Conservation (phyloP, 2,329 filamentous ascomycete genomes). For the Emmonsia crescens region DNA sequence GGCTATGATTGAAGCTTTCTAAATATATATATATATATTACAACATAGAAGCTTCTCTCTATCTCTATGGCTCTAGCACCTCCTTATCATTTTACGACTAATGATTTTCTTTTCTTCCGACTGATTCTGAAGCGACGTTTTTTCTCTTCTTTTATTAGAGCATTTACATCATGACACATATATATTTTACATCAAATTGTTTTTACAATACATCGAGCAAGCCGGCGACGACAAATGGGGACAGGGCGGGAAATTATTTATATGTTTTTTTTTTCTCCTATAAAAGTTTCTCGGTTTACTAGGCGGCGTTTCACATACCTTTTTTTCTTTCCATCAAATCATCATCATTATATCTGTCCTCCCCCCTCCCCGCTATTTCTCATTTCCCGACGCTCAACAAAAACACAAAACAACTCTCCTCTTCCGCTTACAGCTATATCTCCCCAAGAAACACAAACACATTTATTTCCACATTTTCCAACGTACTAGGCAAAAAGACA, state of each 20-base stretch:
- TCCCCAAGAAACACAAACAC: background rate
- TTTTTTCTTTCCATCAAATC: background rate
- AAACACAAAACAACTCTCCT: background rate
- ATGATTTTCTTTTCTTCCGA: background rate
- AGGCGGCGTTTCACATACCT: background rate
- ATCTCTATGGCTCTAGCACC: background rate
- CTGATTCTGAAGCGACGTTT: background rate
- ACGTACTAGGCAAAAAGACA: background rate
- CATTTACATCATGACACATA: background rate
- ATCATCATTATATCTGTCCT: background rate
- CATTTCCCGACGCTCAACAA: background rate
- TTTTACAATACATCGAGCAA: background rate
- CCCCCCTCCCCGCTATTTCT: background rate
- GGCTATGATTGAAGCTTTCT: constrained; percentile 42
- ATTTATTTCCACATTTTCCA: background rate
- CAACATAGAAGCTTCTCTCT: background rate
- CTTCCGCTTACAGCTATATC: background rate
- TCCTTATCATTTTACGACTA: background rate
- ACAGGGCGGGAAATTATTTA: background rate
- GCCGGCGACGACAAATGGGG: background rate
- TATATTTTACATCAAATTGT: background rate
- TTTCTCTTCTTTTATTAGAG: background rate
- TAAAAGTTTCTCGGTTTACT: background rate
- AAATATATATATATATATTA: background rate
- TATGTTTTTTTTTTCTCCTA: background rate